Base-by-base conservation (phyloP, 805 yeast genomes). In the Metschnikowia orientalis region DNA sequence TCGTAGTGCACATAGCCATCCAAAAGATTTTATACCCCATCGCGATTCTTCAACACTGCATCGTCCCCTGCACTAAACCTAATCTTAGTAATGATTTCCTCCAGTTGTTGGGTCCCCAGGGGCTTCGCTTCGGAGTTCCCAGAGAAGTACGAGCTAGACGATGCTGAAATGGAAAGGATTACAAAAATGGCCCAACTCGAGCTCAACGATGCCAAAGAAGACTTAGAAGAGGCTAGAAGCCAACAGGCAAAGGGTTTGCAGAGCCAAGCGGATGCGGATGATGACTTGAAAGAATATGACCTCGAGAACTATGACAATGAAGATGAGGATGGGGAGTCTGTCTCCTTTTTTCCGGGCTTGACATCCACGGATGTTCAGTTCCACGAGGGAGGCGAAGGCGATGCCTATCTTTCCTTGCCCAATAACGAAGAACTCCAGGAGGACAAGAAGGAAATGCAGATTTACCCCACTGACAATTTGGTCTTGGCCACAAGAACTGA, bases 71-170 rank as follows among this genome's bases (percentile, higher is more conserved):
- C n/a, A n/a, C n/a, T n/a, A n/a, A n/a, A n/a, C n/a, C n/a, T n/a
- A n/a, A n/a, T n/a, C n/a, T n/a, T n/a, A n/a, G n/a, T 13, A 28
- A 88, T 89, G 95, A 81, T 90, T 44, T 87, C 98, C 23, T 82
- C 97, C 17, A 79, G 92, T 30, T 67, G 80, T 32, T 92, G 98
- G 97, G 95, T 90, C 15, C 97, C 97, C 30, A 77, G 95, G 51
- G 98, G 98, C 4, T 83, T 72, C 58, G 94, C 98, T 18, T 75
- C 94, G 23, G 97, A 89, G 58, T 85, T 81, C 54, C 97, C 98
- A 5, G 86, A 78, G 50, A 76, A 82, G 53, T 88, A 87, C 50
- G 95, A 86, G 46, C 64, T 90, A 34, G 80, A 88, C 47, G 97
- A 92, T 42, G 90, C 75, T 40, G 98, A 92, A 62, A 80, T 92